Evolutionary conservation across 352 stramenopile genomes (phyloP), one percentile per base, ranked within the genome.

Genomic region (Globisporangium middletonii): DNA sequence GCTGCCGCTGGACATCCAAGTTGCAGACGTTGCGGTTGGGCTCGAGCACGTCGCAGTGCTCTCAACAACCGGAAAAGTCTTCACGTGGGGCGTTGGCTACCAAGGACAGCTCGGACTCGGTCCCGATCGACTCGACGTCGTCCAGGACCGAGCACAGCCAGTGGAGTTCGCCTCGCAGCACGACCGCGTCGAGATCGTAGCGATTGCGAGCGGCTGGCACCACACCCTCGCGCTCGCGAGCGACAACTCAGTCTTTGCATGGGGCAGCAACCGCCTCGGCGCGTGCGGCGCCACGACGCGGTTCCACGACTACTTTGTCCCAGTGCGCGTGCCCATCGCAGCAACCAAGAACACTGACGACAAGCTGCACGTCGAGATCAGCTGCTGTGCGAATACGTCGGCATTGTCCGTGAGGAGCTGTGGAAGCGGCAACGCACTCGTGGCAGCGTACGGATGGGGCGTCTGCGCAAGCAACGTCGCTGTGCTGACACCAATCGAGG

Each of bases 281-380:
- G 68, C 63, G 3, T 78, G 73, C 50, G 73, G 73, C 0, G 66
- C 68, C 2, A 63, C 63, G 19, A 83, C 71, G 28, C 79, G 71
- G 23, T 83, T 83, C 53, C 65, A 66, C 33, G 65, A 74, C 15
- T 83, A 83, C 41, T 73, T 69, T 43, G 47, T 69, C 5, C 71
- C 71, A 12, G 69, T 78, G 8, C 57, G 65, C 28, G 61, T 83
- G 45, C n/a, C 59, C 13, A 48, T 78, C 11, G 62, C 65, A 8
- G 2, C 8, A 45, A 38, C 37, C n/a, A 33, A 13, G 12, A 53
- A 42, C 35, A 12, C 23, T n/a, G 15, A 26, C 16, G 43, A 48
- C n/a, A 38, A 37, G 48, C 3, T 64, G 16, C 27, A 6, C 44
- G 18, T 48, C 19, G 43, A 18, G 53, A 28, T 73, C 50, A 52